phyloP scores from a whole-genome alignment of 129 eudicot genomes.

The Lactuca sativa region DNA sequence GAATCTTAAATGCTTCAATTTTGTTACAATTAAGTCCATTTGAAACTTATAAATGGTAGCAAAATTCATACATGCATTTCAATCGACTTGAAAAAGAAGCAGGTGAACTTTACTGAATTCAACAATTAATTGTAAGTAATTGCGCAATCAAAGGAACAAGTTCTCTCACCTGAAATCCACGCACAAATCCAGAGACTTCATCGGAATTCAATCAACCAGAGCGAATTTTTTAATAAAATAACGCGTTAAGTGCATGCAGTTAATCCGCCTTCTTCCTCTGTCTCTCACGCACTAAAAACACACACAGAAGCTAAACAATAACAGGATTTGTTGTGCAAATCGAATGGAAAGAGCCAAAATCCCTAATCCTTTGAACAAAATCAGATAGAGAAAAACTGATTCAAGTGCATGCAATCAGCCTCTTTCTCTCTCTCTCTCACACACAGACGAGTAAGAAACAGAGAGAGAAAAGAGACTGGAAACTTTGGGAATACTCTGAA shows the following conservation, averaged over 20 bases:
- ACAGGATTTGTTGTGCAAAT: neutral
- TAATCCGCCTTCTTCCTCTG: neutral
- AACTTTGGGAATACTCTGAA: neutral
- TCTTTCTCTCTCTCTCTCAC: slow-evolving; percentile 20
- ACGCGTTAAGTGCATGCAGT: slow-evolving; percentile 3
- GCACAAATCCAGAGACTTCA: slow-evolving; percentile 8
- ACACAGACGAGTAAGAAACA: neutral
- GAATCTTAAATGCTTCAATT: neutral
- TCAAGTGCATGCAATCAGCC: slow-evolving; percentile 24
- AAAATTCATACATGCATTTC: slow-evolving; percentile 7
- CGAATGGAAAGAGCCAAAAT: neutral
- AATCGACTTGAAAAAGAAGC: neutral
- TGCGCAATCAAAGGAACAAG: slow-evolving; percentile 5
- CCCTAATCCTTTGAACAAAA: neutral
- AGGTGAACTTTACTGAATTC: slow-evolving; percentile 14
- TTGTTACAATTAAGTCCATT: slow-evolving; percentile 41
- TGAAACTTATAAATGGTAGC: slow-evolving; percentile 8
- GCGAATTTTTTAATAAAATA: neutral
- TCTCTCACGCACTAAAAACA: neutral
- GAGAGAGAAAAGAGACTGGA: neutral
- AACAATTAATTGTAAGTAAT: neutral
- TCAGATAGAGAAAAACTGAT: neutral
- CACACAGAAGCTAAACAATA: neutral
- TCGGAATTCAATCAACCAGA: neutral
- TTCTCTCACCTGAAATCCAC: slow-evolving; percentile 11